These are phyloP conservation scores for Cordyceps tenuipes DNA, from an alignment of 2,329 filamentous ascomycete species.

Conservation along the genomic window DNA sequence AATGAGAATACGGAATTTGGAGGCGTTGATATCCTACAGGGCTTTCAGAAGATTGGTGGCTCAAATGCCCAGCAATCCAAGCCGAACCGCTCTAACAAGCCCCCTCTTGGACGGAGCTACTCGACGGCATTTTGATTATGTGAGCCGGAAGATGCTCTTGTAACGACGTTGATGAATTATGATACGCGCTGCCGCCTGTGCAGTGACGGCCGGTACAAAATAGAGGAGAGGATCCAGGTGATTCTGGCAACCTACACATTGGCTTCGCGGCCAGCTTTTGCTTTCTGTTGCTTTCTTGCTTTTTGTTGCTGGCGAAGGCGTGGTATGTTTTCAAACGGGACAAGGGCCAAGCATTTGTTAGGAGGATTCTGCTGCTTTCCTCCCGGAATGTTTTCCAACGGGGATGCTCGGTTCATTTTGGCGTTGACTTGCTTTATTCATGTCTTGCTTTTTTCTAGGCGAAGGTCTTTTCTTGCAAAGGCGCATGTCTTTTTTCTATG, in stretches of 20 bases:
- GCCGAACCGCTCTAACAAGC: slow-evolving; percentile 25
- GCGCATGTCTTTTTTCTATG: neutral
- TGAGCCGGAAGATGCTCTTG: slow-evolving; percentile 9
- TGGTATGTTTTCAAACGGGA: slow-evolving; percentile 20
- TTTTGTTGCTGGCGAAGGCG: neutral
- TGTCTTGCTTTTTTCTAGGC: slow-evolving; percentile 8
- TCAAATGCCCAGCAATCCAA: slow-evolving; percentile 29
- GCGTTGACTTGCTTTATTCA: slow-evolving; percentile 13
- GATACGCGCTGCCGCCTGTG: neutral
- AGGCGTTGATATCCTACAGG: slow-evolving; percentile 64
- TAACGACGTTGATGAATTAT: slow-evolving; percentile 14
- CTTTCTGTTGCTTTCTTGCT: neutral
- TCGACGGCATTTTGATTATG: slow-evolving; percentile 27
- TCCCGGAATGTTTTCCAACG: slow-evolving; percentile 18
- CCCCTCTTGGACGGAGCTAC: slow-evolving; percentile 28
- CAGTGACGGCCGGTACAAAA: slow-evolving; percentile 5
- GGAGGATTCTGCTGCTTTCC: slow-evolving; percentile 1
- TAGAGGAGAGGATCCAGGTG: slow-evolving; percentile 10
- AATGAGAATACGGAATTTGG: slow-evolving; percentile 46
- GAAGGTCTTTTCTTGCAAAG: neutral
- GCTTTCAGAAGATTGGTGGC: slow-evolving; percentile 66
- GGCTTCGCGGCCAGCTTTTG: slow-evolving; percentile 5
- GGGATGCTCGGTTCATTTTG: slow-evolving; percentile 13
- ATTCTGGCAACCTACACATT: slow-evolving; percentile 7
- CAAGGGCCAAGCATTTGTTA: slow-evolving; percentile 11